Evolutionary conservation across 176 grass and related monocot genomes (phyloP), one percentile per base, ranked within the genome.

Genomic region (Metroxylon sagu): DNA sequence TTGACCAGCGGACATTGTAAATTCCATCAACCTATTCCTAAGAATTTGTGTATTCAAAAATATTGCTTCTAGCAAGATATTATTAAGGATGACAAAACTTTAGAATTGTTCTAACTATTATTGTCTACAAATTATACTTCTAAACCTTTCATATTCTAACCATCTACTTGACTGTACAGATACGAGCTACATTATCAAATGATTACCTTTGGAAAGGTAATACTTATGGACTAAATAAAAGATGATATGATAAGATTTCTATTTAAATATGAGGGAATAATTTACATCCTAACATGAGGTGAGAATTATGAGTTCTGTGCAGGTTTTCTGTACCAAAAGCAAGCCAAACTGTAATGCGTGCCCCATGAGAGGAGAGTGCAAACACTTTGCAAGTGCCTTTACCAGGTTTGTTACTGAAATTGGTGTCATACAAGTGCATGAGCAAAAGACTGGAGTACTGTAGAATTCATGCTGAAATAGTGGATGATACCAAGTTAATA

Each of bases 111-210:
- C 35, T 43, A 43, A 43, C 35, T 43, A 43, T 43, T 43, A 43
- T 14, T 53, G 16, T 66, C 18, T 66, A 53, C 3, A 7, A 50
- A 6, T 25, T 53, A 14, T 23, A 23, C 19, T 1, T 5, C 14
- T 21, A 49, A 43, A 19, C 18, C 16, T 23, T 23, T 48, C 30
- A 1, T 23, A 48, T 8, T 16, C 25, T 49, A 62, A 62, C 2
- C 18, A 63, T 63, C 6, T 4, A 39, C 4, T 3, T 23, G 5
- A 54, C 55, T 31, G n/a, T 35, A 56, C 80, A 90, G 83, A 49
- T 95, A 95, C 54, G 86, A 87, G 63, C 78, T 95, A 57, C 91
- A 95, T 85, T 95, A 95, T 71, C 90, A 95, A 74, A 89, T 95
- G 90, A 95, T 95, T 60, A 95, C 90, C 59, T 95, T 95, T 76